Percentiles rank a stretch among this genome's conserved stretches.
Evolutionary conservation across 345 rosid genomes (phyloP).

Genomic region (Euphorbia peplus): DNA sequence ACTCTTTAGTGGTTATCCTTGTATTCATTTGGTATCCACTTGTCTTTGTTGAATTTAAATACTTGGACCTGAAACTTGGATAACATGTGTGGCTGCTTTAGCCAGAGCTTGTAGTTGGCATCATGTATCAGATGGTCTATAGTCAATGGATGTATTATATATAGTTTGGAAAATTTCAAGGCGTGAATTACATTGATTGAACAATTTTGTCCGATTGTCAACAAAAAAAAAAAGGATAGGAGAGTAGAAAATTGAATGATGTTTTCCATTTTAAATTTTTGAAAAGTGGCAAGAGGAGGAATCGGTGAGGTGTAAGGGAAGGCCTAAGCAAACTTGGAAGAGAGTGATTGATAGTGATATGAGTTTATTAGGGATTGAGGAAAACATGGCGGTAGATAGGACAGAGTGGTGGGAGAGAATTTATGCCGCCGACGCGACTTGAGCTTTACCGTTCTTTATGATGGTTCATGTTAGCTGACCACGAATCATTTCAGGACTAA

Average conservation of each 20-base stretch:
- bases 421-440: too few species aligned
- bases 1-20: not conserved
- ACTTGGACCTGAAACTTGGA: not conserved
- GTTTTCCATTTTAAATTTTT: not conserved
- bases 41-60: constrained; percentile 5
- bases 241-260: not conserved
- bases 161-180: constrained; percentile 3
- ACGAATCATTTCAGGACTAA: too few species aligned
- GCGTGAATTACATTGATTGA: not conserved
- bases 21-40: not conserved
- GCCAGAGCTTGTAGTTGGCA: not conserved
- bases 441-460: too few species aligned
- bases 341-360: too few species aligned
- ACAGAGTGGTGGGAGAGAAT: too few species aligned
- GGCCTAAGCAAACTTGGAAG: too few species aligned
- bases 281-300: not conserved
- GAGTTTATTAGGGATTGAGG: too few species aligned
- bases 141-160: not conserved
- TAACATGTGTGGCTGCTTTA: not conserved
- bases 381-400: too few species aligned
- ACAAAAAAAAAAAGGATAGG: not conserved
- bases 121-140: not conserved
- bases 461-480: too few species aligned
- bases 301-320: too few species aligned
- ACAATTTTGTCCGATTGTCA: not conserved